phyloP scores from a whole-genome alignment of 139 green algal genomes.

The Chlorella sp. region DNA sequence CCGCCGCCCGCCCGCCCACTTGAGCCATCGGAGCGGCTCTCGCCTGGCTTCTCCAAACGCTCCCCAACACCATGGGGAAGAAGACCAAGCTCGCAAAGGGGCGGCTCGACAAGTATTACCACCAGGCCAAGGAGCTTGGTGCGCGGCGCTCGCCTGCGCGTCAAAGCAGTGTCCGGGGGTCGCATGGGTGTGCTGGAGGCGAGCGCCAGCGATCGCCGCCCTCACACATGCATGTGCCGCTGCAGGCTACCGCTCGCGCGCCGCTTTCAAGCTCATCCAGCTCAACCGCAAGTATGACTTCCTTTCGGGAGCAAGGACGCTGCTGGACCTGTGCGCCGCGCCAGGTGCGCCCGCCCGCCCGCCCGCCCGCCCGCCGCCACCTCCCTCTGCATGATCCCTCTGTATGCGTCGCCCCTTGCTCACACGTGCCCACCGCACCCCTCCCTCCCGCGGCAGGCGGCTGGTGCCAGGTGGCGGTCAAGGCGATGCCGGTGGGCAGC shows the following conservation, averaged over 20 bases:
- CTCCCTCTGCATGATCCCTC: background rate
- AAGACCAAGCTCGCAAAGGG: conserved; percentile 87
- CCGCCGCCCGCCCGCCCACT: background rate
- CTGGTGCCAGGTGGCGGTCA: conserved; percentile 92
- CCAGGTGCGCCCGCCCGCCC: conserved; percentile 60
- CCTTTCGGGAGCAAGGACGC: conserved; percentile 68
- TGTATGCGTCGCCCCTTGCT: background rate
- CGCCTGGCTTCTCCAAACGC: too few species aligned
- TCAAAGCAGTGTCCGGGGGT: background rate
- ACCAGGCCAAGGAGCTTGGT: conserved; percentile 98
- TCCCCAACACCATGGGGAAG: conserved; percentile 16
- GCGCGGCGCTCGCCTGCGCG: background rate
- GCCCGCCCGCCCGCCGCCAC: background rate
- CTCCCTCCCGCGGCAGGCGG: conserved; percentile 45
- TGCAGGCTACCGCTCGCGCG: conserved; percentile 92
- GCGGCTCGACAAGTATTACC: conserved; percentile 97
- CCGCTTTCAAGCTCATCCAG: conserved; percentile 99
- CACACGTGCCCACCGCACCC: background rate
- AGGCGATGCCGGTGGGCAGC: conserved; percentile 90
- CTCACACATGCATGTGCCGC: background rate
- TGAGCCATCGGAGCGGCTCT: background rate
- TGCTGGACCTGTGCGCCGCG: conserved; percentile 98
- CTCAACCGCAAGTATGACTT: conserved; percentile 98
- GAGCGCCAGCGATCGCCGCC: background rate
- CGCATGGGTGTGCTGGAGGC: background rate